A percentile compares a stretch with the other conserved stretches of the same genome.
Evolutionary conservation across 75 land plant genomes (phyloP).

Genomic region (Cryptomeria japonica): DNA sequence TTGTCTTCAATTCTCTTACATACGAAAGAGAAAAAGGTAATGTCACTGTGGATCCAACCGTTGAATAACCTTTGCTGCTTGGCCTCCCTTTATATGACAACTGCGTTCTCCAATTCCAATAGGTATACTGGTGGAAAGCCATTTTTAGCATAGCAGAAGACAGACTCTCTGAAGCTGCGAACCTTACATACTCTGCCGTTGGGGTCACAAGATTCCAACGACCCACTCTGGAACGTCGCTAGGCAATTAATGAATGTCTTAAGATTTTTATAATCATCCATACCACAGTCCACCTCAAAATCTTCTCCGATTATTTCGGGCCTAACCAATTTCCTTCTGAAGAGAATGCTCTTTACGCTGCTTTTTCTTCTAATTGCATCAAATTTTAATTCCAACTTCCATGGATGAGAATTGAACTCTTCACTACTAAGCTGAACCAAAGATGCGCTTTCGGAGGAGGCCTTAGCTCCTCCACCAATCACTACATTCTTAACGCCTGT

Average conservation of each 20-base stretch:
- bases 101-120: background rate
- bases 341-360: too few relatives aligned
- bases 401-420: too few relatives aligned
- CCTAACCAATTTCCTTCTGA: too few relatives aligned
- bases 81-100: background rate
- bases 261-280: background rate
- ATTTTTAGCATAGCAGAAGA: background rate
- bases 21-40: background rate
- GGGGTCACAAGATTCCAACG: background rate
- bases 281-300: background rate
- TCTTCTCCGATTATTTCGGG: too few relatives aligned
- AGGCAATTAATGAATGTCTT: background rate
- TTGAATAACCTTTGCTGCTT: background rate
- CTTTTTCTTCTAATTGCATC: too few relatives aligned
- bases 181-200: background rate
- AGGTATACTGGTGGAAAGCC: background rate
- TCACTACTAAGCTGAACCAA: background rate
- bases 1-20: too few relatives aligned
- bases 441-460: background rate
- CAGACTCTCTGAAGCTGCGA: background rate
- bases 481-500: background rate
- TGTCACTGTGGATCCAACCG: too few relatives aligned
- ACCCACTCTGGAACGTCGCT: background rate
- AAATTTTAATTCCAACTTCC: too few relatives aligned
- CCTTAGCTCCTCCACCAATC: background rate